Evolutionary conservation across 345 rosid genomes (phyloP), one percentile per base, ranked within the genome.

Genomic region (Hibiscus mutabilis): DNA sequence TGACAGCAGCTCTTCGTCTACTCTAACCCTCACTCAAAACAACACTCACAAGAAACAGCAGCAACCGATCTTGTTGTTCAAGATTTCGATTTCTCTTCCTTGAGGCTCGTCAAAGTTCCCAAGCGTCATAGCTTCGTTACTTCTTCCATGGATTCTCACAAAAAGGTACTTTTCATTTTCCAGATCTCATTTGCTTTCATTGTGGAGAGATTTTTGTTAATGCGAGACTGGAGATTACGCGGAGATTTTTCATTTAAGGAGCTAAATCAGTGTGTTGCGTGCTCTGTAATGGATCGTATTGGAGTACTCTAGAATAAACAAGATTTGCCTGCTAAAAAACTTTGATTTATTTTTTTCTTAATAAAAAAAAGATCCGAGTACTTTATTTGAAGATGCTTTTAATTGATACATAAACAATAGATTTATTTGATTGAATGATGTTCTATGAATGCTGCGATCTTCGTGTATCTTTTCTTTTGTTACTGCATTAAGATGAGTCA

Each of bases 141-240:
- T 37, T 74, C 70, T 12, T 60, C 83, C 42, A 91, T 93, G 98
- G 89, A 90, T 84, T 66, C 85, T 76, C 92, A 79, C 56, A 89
- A 82, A 79, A 91, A 93, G 96, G 98, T 89, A 53, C 40, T 61
- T 35, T 22, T 2, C 19, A 8, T 29, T 27, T 15, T 6, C 70
- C 15, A 42, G 33, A 53, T 82, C 67, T 70, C 46, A 22, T 56
- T 16, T 71, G 0, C 24, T 60, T 15, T 71, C 0, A 33, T 31
- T 60, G 11, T 13, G 27, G 60, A 40, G 44, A 8, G 44, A 6
- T 9, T 40, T 37, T 40, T 10, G 44, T 40, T 40, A 40, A 40
- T 40, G 1, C 60, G 70, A 24, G 14, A 7, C 3, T 15, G 42
- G 6, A 46, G 22, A 47, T 66, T 7, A 21, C 40, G 7, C 1